Conservation (phyloP, 2,329 filamentous ascomycete genomes). For the Thyridium curvatum region DNA sequence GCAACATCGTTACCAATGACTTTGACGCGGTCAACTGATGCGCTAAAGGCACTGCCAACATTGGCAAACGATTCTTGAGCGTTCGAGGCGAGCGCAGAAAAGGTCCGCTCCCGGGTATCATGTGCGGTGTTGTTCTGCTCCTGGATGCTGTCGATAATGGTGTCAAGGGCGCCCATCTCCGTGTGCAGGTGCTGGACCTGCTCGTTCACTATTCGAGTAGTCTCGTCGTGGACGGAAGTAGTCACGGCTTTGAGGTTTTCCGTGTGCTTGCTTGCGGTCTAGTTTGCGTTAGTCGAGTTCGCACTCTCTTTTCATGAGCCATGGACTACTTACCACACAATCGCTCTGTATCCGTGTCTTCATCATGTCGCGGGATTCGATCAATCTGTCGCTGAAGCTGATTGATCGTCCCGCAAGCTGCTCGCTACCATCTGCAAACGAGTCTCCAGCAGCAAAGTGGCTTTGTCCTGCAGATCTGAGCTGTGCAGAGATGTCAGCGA, state of each 20-base stretch:
- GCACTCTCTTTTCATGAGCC: too few species aligned
- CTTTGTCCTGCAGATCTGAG: too few species aligned
- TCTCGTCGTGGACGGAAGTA: constrained; percentile 83
- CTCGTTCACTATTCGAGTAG: constrained; percentile 79
- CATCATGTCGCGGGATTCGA: too few species aligned
- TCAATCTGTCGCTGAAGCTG: too few species aligned
- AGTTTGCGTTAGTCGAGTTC: constrained; percentile 16
- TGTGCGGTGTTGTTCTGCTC: too few species aligned
- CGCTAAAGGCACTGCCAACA: constrained; percentile 64
- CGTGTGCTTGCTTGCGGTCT: constrained; percentile 72
- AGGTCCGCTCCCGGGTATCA: too few species aligned
- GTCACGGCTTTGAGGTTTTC: constrained; percentile 78
- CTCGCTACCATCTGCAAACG: too few species aligned
- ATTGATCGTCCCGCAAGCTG: too few species aligned
- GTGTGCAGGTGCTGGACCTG: constrained; percentile 80
- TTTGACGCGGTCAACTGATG: constrained; percentile 61
- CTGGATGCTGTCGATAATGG: constrained; percentile 75
- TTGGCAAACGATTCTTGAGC: constrained; percentile 68
- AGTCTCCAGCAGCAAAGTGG: too few species aligned
- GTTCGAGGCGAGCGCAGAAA: constrained; percentile 63
- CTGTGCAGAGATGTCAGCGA: too few species aligned
- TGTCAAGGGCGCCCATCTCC: constrained; percentile 87
- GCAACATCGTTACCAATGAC: too few species aligned
- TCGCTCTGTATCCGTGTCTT: too few species aligned
- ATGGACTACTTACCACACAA: constrained; percentile 64